Evolutionary conservation across 352 stramenopile genomes (phyloP).

Genomic region (Elongisporangium undulatum): DNA sequence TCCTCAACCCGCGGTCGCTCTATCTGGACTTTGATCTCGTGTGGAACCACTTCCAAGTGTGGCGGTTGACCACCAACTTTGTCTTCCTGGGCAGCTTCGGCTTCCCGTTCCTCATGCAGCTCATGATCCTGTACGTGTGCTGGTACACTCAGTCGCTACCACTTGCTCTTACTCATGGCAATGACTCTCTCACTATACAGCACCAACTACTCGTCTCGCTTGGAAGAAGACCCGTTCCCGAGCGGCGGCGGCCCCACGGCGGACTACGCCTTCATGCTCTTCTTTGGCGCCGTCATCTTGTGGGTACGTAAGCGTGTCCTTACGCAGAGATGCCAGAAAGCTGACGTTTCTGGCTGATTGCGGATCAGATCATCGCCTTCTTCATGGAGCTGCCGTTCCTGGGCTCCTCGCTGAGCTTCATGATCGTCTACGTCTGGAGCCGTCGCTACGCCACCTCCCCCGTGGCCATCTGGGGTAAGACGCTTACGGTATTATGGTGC

Average conservation of each 20-base stretch:
- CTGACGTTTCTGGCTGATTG: not conserved
- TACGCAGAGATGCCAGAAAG: not conserved
- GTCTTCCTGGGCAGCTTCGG: conserved; percentile 87
- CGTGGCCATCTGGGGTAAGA: conserved; percentile 77
- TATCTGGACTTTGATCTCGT: conserved; percentile 86
- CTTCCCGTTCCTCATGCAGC: conserved; percentile 89
- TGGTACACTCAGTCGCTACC: not conserved
- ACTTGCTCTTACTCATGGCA: not conserved
- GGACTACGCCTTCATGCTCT: conserved; percentile 89
- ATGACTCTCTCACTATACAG: conserved; percentile 15
- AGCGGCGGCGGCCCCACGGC: conserved; percentile 72
- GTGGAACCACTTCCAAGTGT: conserved; percentile 86
- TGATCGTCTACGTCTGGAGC: conserved; percentile 91
- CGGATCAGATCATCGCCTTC: conserved; percentile 65
- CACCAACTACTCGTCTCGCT: conserved; percentile 75
- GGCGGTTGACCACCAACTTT: conserved; percentile 85
- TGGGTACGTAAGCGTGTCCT: conserved; percentile 40
- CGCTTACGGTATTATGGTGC: not conserved
- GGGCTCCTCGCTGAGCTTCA: conserved; percentile 84
- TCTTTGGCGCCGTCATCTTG: conserved; percentile 73
- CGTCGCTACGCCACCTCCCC: conserved; percentile 76
- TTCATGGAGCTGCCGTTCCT: conserved; percentile 85
- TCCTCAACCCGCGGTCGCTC: conserved; percentile 77
- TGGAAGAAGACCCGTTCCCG: conserved; percentile 85
- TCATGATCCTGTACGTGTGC: conserved; percentile 81